phyloP scores from a whole-genome alignment of 306 rosid species.

The Bauhinia variegata region DNA sequence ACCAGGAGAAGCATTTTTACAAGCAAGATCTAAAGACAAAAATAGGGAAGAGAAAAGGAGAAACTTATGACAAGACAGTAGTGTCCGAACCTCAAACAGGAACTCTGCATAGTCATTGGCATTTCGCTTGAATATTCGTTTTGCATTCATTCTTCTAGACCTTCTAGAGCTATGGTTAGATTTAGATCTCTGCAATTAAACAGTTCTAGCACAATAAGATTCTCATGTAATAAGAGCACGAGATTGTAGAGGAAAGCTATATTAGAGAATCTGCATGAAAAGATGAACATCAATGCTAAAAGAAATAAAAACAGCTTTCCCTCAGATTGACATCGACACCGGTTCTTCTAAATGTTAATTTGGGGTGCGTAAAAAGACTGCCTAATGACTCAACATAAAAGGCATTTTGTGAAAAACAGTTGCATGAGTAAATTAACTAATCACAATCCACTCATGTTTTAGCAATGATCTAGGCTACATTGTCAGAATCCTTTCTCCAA shows the following conservation, averaged over 20 bases:
- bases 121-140: slow-evolving; percentile 54
- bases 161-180: slow-evolving; percentile 51
- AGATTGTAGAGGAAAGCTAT: background rate
- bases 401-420: too few relatives aligned
- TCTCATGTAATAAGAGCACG: background rate
- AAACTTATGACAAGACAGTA: background rate
- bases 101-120: slow-evolving; percentile 70
- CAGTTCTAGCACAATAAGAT: slow-evolving; percentile 15
- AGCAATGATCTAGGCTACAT: too few relatives aligned
- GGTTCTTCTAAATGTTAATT: too few relatives aligned
- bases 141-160: slow-evolving; percentile 48
- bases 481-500: too few relatives aligned
- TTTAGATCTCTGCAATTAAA: slow-evolving; percentile 58
- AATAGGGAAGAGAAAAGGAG: slow-evolving; percentile 12
- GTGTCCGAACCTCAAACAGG: slow-evolving; percentile 61
- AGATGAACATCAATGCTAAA: too few relatives aligned
- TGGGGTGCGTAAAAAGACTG: too few relatives aligned
- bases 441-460: too few relatives aligned
- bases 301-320: too few relatives aligned
- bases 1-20: slow-evolving; percentile 1
- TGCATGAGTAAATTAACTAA: too few relatives aligned
- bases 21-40: slow-evolving; percentile 27
- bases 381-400: too few relatives aligned
- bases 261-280: background rate
- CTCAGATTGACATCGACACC: too few relatives aligned